Conservation (phyloP, 2,329 filamentous ascomycete genomes). For the Xylariales sp. region DNA sequence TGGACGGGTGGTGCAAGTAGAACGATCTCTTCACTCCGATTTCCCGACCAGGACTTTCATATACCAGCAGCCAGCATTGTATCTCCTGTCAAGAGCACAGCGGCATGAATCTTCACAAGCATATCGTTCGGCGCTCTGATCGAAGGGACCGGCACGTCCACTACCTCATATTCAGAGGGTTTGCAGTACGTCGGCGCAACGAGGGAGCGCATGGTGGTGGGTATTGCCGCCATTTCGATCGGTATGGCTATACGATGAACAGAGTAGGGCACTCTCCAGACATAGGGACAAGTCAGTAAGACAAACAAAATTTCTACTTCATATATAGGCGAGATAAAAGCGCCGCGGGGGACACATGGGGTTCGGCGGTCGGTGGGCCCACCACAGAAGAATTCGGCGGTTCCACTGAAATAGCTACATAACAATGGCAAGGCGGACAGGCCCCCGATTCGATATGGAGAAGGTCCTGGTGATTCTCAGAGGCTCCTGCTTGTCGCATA, state of each 20-base stretch:
- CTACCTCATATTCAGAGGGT: conserved; percentile 34
- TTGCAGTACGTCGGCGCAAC: conserved; percentile 34
- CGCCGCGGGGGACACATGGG: background rate
- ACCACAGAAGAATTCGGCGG: too few species aligned
- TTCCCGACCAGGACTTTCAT: too few species aligned
- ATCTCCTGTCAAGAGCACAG: conserved; percentile 31
- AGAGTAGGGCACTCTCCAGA: background rate
- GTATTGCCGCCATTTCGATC: conserved; percentile 1
- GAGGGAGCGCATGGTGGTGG: conserved; percentile 37
- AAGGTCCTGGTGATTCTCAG: too few species aligned
- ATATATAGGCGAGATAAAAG: background rate
- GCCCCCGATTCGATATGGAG: too few species aligned
- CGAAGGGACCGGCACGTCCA: conserved; percentile 37
- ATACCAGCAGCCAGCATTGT: conserved; percentile 25
- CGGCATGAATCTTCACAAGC: conserved; percentile 35
- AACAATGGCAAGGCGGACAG: too few species aligned
- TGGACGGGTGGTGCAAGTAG: too few species aligned
- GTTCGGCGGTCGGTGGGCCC: background rate
- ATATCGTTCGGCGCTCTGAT: conserved; percentile 39
- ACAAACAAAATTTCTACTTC: background rate
- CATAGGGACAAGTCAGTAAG: background rate
- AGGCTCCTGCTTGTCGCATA: too few species aligned
- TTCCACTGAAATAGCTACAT: too few species aligned
- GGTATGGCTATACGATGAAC: background rate
- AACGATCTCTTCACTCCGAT: too few species aligned